Evolutionary conservation across 1,284 basidiomycete genomes (phyloP).

Genomic region (Ceratobasidium sp.): DNA sequence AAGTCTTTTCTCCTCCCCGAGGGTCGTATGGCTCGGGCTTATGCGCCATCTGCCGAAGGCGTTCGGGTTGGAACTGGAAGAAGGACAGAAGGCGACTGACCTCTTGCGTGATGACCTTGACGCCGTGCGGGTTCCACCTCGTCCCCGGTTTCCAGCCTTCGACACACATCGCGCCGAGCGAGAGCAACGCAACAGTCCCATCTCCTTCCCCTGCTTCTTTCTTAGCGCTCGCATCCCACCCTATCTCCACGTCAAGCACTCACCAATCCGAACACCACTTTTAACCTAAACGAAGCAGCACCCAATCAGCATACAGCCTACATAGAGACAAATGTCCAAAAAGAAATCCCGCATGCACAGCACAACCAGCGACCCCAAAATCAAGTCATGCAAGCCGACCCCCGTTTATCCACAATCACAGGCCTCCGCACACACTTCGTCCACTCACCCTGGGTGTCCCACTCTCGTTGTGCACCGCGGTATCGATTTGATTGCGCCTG

Average conservation of each 20-base stretch:
- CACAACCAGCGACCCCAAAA: background rate
- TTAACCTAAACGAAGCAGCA: constrained; percentile 56
- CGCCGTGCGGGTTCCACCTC: constrained; percentile 93
- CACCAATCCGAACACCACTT: constrained; percentile 85
- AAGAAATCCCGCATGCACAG: background rate
- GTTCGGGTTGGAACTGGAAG: background rate
- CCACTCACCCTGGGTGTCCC: constrained; percentile 63
- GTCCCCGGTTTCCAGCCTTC: constrained; percentile 87
- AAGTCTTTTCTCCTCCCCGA: constrained; percentile 89
- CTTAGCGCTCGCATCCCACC: background rate
- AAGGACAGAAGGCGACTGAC: constrained; percentile 51
- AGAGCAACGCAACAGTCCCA: constrained; percentile 90
- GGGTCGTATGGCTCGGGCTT: constrained; percentile 76
- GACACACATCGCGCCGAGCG: constrained; percentile 93
- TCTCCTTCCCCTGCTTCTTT: constrained; percentile 73
- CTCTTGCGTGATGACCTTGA: constrained; percentile 87
- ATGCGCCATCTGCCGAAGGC: constrained; percentile 73
- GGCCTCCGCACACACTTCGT: background rate
- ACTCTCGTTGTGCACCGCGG: constrained; percentile 73
- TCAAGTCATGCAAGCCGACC: too few species aligned
- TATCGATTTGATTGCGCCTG: constrained; percentile 82
- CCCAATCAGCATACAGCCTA: background rate
- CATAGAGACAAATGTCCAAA: background rate
- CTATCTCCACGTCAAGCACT: background rate
- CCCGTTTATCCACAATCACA: background rate